Percentiles rank a stretch among this genome's conserved stretches.
Evolutionary conservation across 768 basidiomycete genomes (phyloP).

Genomic region (Leccinum arenicola): DNA sequence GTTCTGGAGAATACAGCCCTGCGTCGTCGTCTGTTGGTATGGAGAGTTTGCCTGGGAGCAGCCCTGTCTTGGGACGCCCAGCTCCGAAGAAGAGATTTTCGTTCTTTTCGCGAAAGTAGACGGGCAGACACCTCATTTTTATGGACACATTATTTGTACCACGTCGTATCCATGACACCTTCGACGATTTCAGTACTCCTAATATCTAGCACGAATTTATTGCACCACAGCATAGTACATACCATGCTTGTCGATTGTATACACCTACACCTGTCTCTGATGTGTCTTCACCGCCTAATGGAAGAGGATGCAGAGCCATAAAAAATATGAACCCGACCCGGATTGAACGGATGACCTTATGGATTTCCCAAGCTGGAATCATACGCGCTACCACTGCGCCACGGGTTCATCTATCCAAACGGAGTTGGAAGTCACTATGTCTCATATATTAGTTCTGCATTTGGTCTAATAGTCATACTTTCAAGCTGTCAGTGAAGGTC

Average conservation of each 20-base stretch:
- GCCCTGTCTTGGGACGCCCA: slow-evolving; percentile 3
- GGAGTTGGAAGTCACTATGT: not conserved
- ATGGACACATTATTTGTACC: slow-evolving; percentile 9
- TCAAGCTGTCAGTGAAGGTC: no score
- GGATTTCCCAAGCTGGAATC: slow-evolving; percentile 38
- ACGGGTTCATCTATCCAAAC: slow-evolving; percentile 26
- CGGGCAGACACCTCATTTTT: slow-evolving; percentile 1
- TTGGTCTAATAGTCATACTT: not conserved
- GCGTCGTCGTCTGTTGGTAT: slow-evolving; percentile 22
- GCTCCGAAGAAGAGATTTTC: slow-evolving; percentile 27
- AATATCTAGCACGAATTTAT: slow-evolving; percentile 19
- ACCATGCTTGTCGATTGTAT: slow-evolving; percentile 3
- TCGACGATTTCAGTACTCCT: slow-evolving; percentile 11
- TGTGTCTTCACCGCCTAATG: not conserved
- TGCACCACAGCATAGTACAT: slow-evolving; percentile 14
- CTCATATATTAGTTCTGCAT: not conserved
- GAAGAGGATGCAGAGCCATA: not conserved
- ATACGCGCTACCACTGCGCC: slow-evolving; percentile 40
- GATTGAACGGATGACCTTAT: slow-evolving; percentile 48
- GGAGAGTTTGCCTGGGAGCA: slow-evolving; percentile 13
- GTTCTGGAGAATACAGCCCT: slow-evolving; percentile 21
- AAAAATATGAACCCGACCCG: slow-evolving; percentile 38
- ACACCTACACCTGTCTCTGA: slow-evolving; percentile 3
- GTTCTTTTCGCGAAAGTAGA: slow-evolving; percentile 33
- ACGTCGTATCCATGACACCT: slow-evolving; percentile 16